A percentile compares a stretch with the other conserved stretches of the same genome.
phyloP scores from a whole-genome alignment of 306 rosid species.

The Lathyrus tuberosus region DNA sequence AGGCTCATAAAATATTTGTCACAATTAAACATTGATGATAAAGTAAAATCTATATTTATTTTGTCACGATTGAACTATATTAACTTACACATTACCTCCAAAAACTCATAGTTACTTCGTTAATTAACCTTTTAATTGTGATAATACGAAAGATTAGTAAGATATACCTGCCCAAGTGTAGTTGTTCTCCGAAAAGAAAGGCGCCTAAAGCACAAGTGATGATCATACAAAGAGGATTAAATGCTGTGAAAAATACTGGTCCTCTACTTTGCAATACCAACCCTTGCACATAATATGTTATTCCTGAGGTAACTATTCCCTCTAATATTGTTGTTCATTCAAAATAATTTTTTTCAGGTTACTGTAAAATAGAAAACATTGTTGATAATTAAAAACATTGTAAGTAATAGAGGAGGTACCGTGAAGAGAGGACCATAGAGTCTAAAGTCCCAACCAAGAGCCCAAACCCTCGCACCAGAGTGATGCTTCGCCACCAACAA shows the following conservation, averaged over 20 bases:
- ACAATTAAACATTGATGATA: too few species aligned
- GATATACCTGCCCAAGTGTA: constrained; percentile 68
- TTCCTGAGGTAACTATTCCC: constrained; percentile 71
- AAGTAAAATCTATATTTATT: too few species aligned
- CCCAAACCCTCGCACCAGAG: constrained; percentile 53
- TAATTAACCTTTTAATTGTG: too few species aligned
- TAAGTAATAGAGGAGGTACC: constrained; percentile 34
- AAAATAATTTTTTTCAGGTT: neutral
- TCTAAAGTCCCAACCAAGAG: constrained; percentile 62
- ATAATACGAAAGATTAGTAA: too few species aligned
- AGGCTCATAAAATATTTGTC: too few species aligned
- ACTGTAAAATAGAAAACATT: too few species aligned
- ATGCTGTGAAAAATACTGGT: constrained; percentile 79
- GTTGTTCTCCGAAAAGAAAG: constrained; percentile 61
- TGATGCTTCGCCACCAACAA: constrained; percentile 46
- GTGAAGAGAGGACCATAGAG: constrained; percentile 66
- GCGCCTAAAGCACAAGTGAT: constrained; percentile 57
- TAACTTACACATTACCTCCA: too few species aligned
- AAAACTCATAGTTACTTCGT: too few species aligned
- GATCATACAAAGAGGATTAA: constrained; percentile 76
- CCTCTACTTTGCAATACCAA: constrained; percentile 65
- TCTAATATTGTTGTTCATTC: constrained; percentile 23
- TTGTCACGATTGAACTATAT: too few species aligned
- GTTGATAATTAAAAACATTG: too few species aligned
- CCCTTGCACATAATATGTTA: constrained; percentile 71